Base-by-base conservation (phyloP, 2,329 filamentous ascomycete genomes). In the Stachybotrys chartarum region DNA sequence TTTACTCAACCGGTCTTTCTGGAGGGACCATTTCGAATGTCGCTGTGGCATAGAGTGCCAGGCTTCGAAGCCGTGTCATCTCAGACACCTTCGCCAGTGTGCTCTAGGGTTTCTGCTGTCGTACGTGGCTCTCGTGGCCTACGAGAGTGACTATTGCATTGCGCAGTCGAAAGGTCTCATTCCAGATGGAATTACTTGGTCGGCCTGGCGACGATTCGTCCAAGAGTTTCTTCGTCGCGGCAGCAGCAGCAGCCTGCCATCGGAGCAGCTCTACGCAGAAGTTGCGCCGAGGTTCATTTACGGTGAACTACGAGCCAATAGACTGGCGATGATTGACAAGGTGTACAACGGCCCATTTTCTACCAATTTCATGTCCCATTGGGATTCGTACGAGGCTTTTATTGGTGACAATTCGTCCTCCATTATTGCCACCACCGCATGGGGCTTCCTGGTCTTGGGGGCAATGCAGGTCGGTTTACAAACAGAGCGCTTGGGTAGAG, bases 391-490 rank as follows among this genome's bases (percentile, higher is more conserved):
- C 60, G 60, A 62, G 5, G 63, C 64, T 24, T 75, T 78, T 54
- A 71, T 78, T 44, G 62, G 66, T 11, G 66, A 75, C 47, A 77
- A 79, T 57, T 72, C 78, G 18, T 65, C 67, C 14, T 71, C 65
- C 66, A 59, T 81, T 1, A 64, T 73, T 0, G 64, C 69, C 8
- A 61, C 70, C 1, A 69, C 73, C 4, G 73, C 71, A 0, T 80
- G 76, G 58, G 61, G 79, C 17, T 69, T 71, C 35, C 59, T 80
- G 14, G 67, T 78, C 10, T 64, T 81, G 48, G 73, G 73, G 3
- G 77, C 77, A 0, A 76, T 80, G 74, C 77, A 81, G 63, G 73
- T 78, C 10, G 76, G 75, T 0, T 59, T 78, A 10, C 66, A 68
- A 1, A 76, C 71, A 0, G 59, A 68, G 1, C 51, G 53, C 24